Evolutionary conservation across 2,329 filamentous ascomycete genomes (phyloP).

Genomic region (Sphaerulina populicola): DNA sequence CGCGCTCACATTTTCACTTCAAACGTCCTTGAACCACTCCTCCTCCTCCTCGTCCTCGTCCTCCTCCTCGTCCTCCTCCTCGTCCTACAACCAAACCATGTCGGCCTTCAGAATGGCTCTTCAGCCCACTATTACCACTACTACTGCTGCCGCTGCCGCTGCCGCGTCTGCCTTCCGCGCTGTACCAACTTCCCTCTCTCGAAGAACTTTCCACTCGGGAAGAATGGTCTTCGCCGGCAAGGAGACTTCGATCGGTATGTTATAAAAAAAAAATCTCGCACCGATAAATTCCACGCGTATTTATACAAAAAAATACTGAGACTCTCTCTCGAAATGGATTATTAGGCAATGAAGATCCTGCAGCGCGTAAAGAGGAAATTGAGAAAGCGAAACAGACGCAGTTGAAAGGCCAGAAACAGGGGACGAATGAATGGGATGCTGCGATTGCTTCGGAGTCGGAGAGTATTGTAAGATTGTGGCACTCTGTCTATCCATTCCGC

Average conservation of each 20-base stretch:
- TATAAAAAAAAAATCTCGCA: no score
- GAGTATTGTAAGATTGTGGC: constrained; percentile 51
- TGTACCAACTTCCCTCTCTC: constrained; percentile 7
- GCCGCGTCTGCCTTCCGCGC: constrained; percentile 8
- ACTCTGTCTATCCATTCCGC: no score
- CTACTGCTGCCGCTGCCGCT: no score
- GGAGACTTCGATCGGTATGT: constrained; percentile 40
- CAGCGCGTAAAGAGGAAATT: constrained; percentile 39
- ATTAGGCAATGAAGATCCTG: constrained; percentile 19
- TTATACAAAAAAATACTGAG: no score
- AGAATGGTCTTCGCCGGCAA: constrained; percentile 35
- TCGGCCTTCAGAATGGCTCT: not conserved
- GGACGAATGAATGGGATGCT: constrained; percentile 66
- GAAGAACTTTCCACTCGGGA: constrained; percentile 34
- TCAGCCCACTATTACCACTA: no score
- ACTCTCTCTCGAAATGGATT: not conserved
- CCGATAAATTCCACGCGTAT: no score
- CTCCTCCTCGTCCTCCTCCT: no score
- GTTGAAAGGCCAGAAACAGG: constrained; percentile 44
- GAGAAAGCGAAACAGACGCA: constrained; percentile 56
- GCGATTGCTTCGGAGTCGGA: constrained; percentile 72
- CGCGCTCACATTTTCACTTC: no score
- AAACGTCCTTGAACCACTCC: no score
- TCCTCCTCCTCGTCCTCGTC: no score
- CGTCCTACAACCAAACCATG: not conserved